These are phyloP conservation scores for Nakazawaea sp. DNA, from an alignment of 805 yeast species.

Conservation along the genomic window DNA sequence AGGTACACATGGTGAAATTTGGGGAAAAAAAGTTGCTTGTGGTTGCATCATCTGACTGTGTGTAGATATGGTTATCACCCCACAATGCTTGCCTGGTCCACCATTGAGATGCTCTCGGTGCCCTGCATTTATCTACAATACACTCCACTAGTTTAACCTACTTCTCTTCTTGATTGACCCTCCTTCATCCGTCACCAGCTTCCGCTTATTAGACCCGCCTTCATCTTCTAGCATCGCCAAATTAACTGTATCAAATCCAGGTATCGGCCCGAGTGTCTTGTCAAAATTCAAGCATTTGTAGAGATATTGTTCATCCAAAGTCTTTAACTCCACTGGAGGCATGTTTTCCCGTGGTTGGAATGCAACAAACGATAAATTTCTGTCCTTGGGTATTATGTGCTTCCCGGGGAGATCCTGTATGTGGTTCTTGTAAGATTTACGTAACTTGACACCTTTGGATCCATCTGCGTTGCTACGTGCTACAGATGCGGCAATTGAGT, in stretches of 20 bases:
- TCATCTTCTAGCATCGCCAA: conserved; percentile 51
- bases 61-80: no score
- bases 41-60: no score
- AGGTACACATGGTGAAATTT: no score
- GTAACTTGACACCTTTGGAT: conserved; percentile 81
- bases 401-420: conserved; percentile 81
- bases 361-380: conserved; percentile 30
- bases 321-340: conserved; percentile 38
- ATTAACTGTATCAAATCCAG: conserved; percentile 66
- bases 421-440: conserved; percentile 94
- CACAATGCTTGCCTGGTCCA: no score
- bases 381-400: conserved; percentile 52
- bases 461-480: conserved; percentile 88
- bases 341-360: conserved; percentile 31
- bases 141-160: no score
- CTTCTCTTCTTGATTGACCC: no score
- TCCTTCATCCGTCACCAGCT: no score
- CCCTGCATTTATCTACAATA: no score
- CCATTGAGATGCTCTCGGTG: no score
- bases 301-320: conserved; percentile 43
- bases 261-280: conserved; percentile 47
- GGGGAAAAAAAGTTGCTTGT: no score
- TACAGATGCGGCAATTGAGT: conserved; percentile 64
- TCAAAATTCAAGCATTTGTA: conserved; percentile 50
- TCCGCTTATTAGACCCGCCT: no score